Percentiles rank a stretch among this genome's conserved stretches.
These are phyloP conservation scores for Priceomyces carsonii DNA, from an alignment of 805 yeast species.

Conservation along the genomic window DNA sequence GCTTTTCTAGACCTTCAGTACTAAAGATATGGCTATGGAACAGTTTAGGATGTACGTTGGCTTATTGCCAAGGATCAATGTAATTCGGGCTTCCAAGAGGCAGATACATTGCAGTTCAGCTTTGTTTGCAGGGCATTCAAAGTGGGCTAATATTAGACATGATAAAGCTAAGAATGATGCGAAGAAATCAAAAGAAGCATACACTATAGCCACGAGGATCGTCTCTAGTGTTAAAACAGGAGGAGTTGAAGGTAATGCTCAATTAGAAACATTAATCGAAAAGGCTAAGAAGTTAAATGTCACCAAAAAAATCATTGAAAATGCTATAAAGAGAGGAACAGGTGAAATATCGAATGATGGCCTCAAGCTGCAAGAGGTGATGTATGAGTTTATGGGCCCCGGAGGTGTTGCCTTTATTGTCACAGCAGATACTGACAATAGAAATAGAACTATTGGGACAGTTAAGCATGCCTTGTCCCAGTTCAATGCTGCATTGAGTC, in stretches of 20 bases:
- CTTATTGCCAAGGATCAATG: no score
- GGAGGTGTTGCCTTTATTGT: conserved; percentile 86
- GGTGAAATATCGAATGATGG: conserved; percentile 58
- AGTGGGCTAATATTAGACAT: conserved; percentile 94
- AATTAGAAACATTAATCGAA: conserved; percentile 76
- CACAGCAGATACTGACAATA: conserved; percentile 88
- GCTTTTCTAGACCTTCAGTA: no score
- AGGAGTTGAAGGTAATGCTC: conserved; percentile 61
- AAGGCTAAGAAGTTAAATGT: conserved; percentile 75
- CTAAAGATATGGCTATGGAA: no score
- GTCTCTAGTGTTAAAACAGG: conserved; percentile 73
- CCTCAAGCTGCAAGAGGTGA: conserved; percentile 49
- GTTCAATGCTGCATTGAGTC: conserved; percentile 68
- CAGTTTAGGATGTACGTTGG: no score
- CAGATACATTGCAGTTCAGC: conserved; percentile 16
- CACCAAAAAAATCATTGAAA: conserved; percentile 81
- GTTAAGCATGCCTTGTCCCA: conserved; percentile 77
- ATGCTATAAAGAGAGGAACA: conserved; percentile 81
- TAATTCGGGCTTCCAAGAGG: no score
- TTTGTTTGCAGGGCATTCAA: conserved; percentile 77
- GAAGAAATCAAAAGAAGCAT: conserved; percentile 65
- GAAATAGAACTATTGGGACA: conserved; percentile 73
- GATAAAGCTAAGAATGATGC: conserved; percentile 93
- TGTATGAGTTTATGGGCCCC: conserved; percentile 90
- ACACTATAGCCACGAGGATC: conserved; percentile 70